Base-by-base conservation (phyloP, 2,329 filamentous ascomycete genomes). In the Ramularia collo-cygni region DNA sequence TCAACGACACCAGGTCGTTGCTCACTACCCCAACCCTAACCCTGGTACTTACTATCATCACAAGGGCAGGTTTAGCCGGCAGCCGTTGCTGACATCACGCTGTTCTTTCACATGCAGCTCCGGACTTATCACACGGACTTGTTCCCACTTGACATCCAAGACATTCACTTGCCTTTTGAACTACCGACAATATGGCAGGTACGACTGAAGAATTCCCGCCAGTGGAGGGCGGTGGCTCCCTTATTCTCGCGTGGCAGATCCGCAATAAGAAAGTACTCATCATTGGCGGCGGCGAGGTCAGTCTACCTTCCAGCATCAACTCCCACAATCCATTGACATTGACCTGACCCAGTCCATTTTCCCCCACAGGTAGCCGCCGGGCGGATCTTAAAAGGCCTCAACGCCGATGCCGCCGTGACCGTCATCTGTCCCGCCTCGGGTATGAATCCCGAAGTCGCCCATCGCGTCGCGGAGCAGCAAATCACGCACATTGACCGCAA, bases 171-270 rank as follows among this genome's bases (percentile, higher is more conserved):
- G 1, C 13, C 10, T 17, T 32, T 15, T 33, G 16, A 14, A 18
- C 4, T 5, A 33, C 19, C 16, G 10, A 12, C 19, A 35, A 9
- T 24, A 49, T 49, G 46, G 17, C 43, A 16, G 40, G 46, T 24
- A 21, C 41, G 14, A 24, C 6, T 10, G 38, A 42, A 29, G 26
- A 46, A 12, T 95, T 85, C 59, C 87, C 89, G 42, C 72, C 83
- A 48, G 77, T 96, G 18, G 81, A 95, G 65, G 85, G 87, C 41
- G 90, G 90, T 37, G 92, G 89, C 43, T 96, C 90, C 46, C 69
- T 98, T 51, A 92, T 98, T 48, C 71, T 98, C 37, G 92, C 92
- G 59, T 98, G 90, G 89, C 92, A 96, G 68, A 81, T 95, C 56
- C 83, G 80, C 60, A 81, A 82, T 63, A 95, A 93, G 66, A 79